phyloP scores from a whole-genome alignment of 441 rosid species.

The Pelargonium fulgidum region DNA sequence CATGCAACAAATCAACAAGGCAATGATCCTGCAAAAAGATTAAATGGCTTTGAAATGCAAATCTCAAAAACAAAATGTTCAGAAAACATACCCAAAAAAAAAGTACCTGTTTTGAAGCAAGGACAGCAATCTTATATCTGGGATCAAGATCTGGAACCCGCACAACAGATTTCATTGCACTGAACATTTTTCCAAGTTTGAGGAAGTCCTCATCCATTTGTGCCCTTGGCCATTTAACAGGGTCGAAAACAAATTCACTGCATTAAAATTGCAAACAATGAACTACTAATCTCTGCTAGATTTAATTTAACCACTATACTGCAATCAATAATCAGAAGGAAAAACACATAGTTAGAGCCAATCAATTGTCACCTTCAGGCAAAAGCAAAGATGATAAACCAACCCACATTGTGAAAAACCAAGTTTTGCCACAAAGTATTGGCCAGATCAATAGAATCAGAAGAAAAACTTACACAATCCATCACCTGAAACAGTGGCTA shows the following conservation, averaged over 20 bases:
- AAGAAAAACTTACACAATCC: neutral
- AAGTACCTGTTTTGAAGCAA: conserved; percentile 43
- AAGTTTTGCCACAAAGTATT: no score
- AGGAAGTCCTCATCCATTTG: conserved; percentile 71
- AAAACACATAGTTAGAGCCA: no score
- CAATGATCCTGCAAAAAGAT: conserved; percentile 66
- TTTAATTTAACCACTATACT: neutral
- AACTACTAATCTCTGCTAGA: neutral
- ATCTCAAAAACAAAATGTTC: conserved; percentile 2
- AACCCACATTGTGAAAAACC: neutral
- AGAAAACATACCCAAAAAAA: neutral
- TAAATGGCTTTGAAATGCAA: conserved; percentile 9
- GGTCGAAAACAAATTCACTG: conserved; percentile 87
- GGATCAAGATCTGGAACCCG: conserved; percentile 80
- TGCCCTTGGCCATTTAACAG: conserved; percentile 65
- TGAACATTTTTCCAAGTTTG: conserved; percentile 43
- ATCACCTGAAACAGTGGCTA: neutral
- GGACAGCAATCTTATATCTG: conserved; percentile 72
- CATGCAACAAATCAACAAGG: conserved; percentile 74
- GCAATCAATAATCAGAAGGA: neutral
- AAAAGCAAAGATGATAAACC: neutral
- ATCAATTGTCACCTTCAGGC: no score
- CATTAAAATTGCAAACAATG: conserved; percentile 19
- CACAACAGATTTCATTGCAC: conserved; percentile 59
- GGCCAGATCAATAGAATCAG: neutral